These are phyloP conservation scores for Volvox reticuliferus DNA, from an alignment of 139 green algal genomes.

Conservation along the genomic window DNA sequence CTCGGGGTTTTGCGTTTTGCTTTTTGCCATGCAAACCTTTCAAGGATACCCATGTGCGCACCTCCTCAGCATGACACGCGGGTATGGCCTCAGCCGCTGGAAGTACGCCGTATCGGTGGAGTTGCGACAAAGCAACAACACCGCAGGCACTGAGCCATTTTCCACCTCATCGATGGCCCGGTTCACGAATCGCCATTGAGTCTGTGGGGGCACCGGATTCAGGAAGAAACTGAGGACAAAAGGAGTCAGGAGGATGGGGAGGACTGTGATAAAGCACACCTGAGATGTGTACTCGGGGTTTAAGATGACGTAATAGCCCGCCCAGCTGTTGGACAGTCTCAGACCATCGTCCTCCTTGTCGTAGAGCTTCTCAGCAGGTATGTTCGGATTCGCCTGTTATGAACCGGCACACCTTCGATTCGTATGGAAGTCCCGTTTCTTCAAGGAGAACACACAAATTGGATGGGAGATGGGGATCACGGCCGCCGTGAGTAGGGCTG, in stretches of 20 bases:
- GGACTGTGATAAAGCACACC: constrained; percentile 25
- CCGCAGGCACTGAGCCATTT: constrained; percentile 74
- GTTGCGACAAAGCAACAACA: constrained; percentile 77
- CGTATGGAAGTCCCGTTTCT: background rate
- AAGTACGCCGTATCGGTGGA: constrained; percentile 82
- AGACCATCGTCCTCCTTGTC: constrained; percentile 88
- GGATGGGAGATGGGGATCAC: background rate
- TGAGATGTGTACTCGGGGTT: constrained; percentile 85
- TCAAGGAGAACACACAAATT: background rate
- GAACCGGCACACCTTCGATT: too few relatives aligned
- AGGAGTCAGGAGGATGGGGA: background rate
- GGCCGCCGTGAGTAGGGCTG: too few relatives aligned
- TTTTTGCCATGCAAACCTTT: too few relatives aligned
- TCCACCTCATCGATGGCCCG: constrained; percentile 93
- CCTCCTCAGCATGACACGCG: constrained; percentile 81
- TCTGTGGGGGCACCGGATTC: constrained; percentile 33
- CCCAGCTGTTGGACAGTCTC: constrained; percentile 80
- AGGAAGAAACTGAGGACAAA: background rate
- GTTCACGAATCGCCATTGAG: constrained; percentile 92
- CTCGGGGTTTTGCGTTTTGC: too few relatives aligned
- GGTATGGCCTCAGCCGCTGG: constrained; percentile 87
- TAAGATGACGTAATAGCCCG: constrained; percentile 81
- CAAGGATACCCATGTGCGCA: background rate
- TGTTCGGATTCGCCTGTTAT: constrained; percentile 80
- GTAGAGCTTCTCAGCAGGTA: constrained; percentile 88